Evolutionary conservation across 2,329 filamentous ascomycete genomes (phyloP).

Genomic region (Grosmannia serpens): DNA sequence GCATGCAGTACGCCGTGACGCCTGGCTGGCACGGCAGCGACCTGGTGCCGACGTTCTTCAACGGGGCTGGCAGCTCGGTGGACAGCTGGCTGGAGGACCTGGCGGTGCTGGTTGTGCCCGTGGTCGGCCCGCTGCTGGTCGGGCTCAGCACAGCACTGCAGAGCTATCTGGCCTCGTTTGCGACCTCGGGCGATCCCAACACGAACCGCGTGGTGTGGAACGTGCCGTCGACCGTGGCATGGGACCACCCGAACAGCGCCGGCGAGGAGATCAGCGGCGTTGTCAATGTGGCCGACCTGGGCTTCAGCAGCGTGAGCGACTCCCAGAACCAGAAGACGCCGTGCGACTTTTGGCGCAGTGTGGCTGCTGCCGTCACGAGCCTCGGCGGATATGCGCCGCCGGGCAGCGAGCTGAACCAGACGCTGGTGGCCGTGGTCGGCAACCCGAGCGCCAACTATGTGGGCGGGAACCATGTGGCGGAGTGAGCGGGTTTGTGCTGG

Average conservation of each 20-base stretch:
- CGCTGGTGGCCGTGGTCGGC: slow-evolving; percentile 6
- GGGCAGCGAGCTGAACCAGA: slow-evolving; percentile 11
- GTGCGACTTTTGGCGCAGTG: slow-evolving; percentile 23
- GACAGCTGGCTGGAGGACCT: slow-evolving; percentile 16
- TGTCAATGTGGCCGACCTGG: slow-evolving; percentile 22
- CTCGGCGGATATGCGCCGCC: slow-evolving; percentile 21
- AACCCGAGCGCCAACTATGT: slow-evolving; percentile 11
- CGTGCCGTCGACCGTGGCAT: slow-evolving; percentile 23
- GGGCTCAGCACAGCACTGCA: slow-evolving; percentile 26
- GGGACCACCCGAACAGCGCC: slow-evolving; percentile 20
- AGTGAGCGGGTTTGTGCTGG: too few relatives aligned
- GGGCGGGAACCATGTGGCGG: slow-evolving; percentile 12
- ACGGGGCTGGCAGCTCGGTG: slow-evolving; percentile 14
- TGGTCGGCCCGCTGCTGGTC: slow-evolving; percentile 19
- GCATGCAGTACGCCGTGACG: slow-evolving; percentile 28
- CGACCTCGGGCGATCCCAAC: slow-evolving; percentile 28
- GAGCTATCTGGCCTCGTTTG: slow-evolving; percentile 28
- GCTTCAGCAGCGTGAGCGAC: slow-evolving; percentile 20
- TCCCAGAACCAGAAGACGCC: slow-evolving; percentile 16
- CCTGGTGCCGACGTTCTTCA: slow-evolving; percentile 28
- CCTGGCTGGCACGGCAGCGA: slow-evolving; percentile 29
- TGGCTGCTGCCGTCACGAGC: slow-evolving; percentile 17
- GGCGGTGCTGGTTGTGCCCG: slow-evolving; percentile 17
- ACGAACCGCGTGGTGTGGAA: slow-evolving; percentile 15
- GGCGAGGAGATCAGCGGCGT: slow-evolving; percentile 18